Base-by-base conservation (phyloP, 306 rosid species). In the Senna siamea region DNA sequence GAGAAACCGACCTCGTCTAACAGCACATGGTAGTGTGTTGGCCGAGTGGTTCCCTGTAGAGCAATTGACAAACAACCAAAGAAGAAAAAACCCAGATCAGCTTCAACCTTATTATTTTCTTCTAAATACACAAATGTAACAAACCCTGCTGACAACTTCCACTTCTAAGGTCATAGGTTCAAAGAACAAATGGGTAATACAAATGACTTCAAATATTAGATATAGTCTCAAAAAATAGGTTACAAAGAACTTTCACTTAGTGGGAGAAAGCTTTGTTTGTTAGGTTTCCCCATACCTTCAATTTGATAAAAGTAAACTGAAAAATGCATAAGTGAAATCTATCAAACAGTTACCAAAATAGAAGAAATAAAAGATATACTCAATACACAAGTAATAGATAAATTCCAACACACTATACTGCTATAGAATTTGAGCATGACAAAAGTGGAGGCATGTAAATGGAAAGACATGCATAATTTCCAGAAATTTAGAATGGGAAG, bases 11-110 rank as follows among this genome's bases (percentile, higher is more conserved):
- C 19, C 38, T 95, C 86, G 55, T 95, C 99, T 2, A 76, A 81
- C 66, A 95, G 88, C 66, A 92, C 90, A 69, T 95, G 99, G 74
- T 95, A 95, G 78, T 95, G 98, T 0, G 99, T 92, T 1, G 99
- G 99, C 87, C 98, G 84, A 1, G 93, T 89, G 6, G 99, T 95
- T 10, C 99, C 99, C 99, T 95, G 78, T 41, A 62, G 9, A 79
- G 35, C 54, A 74, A 79, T 32, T 82, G 2, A 46, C 6, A 5
- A 15, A 52, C 35, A 15, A 51, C 35, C 12, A 47, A 6, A 9
- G 17, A 2, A 15, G 11, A 37, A 6, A 34, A 14, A 19, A 7
- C 11, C 18, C 47, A 38, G 20, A 53, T 63, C 7, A 28, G 30
- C 9, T 38, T 9, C 32, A 19, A 9, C 51, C 69, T n/a, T 50